Percentiles rank a stretch among this genome's conserved stretches.
These are phyloP conservation scores for Penstemon eatonii DNA, from an alignment of 257 asterid species.

Conservation along the genomic window DNA sequence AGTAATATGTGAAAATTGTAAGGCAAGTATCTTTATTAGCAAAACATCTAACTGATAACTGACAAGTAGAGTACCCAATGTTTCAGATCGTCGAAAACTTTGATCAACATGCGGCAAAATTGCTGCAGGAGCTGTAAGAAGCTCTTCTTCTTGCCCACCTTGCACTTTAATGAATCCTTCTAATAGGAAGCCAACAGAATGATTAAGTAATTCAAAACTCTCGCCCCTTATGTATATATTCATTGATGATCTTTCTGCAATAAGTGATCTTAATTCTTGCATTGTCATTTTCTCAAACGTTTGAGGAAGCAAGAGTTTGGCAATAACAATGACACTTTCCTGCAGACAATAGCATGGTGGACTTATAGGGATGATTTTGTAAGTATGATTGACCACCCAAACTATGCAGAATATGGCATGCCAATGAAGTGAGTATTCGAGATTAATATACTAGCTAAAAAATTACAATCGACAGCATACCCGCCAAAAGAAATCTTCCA, in stretches of 20 bases:
- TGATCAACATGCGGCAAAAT: conserved; percentile 56
- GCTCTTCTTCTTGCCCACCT: conserved; percentile 60
- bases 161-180: conserved; percentile 78
- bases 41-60: conserved; percentile 14
- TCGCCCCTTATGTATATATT: conserved; percentile 71
- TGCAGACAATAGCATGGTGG: conserved; percentile 37
- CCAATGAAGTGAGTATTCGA: conserved; percentile 17
- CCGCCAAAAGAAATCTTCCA: conserved; percentile 98
- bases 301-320: conserved; percentile 81
- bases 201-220: conserved; percentile 73
- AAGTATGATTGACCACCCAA: conserved; percentile 17
- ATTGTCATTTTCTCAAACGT: conserved; percentile 67
- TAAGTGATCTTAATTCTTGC: conserved; percentile 78
- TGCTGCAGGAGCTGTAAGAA: conserved; percentile 69
- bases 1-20: not conserved
- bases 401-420: conserved; percentile 17
- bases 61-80: conserved; percentile 49
- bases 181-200: conserved; percentile 74
- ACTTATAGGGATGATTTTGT: conserved; percentile 13
- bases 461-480: conserved; percentile 40
- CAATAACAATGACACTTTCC: conserved; percentile 80
- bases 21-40: conserved; percentile 2
- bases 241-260: conserved; percentile 72
- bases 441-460: conserved; percentile 21
- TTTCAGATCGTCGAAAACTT: conserved; percentile 49